These are phyloP conservation scores for Plasmopara halstedii DNA, from an alignment of 352 stramenopile species.

Conservation along the genomic window DNA sequence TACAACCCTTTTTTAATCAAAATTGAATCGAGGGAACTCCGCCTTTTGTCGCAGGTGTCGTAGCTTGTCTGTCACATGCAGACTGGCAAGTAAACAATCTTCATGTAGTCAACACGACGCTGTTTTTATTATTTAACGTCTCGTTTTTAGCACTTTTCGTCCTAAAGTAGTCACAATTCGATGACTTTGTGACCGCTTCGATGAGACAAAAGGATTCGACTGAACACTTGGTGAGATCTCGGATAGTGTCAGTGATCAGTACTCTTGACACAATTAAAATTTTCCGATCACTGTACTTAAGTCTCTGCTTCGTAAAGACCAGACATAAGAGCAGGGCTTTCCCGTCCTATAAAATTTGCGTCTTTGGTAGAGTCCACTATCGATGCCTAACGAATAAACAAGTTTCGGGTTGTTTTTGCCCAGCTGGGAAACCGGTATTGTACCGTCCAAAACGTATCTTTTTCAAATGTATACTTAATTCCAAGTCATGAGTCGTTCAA, in stretches of 20 bases:
- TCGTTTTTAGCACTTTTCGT: too few relatives aligned
- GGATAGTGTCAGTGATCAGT: conserved; percentile 14
- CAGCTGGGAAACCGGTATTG: conserved; percentile 12
- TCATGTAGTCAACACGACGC: background rate
- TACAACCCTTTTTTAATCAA: background rate
- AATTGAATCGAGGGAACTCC: background rate
- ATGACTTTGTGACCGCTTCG: conserved; percentile 4
- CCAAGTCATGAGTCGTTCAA: conserved; percentile 1
- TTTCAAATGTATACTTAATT: conserved; percentile 10
- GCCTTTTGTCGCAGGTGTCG: conserved; percentile 7
- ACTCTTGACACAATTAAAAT: conserved; percentile 17
- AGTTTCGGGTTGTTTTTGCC: conserved; percentile 3
- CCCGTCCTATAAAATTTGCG: conserved; percentile 17
- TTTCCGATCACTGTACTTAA: conserved; percentile 6
- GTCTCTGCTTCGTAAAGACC: conserved; percentile 19
- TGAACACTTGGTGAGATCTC: background rate
- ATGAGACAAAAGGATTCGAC: conserved; percentile 4
- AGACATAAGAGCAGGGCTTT: conserved; percentile 8
- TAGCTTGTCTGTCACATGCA: background rate
- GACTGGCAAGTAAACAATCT: background rate
- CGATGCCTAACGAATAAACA: background rate
- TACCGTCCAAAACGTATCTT: conserved; percentile 24
- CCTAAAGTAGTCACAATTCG: background rate
- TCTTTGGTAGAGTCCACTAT: conserved; percentile 1
- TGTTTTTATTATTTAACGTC: background rate